Evolutionary conservation across 2,329 filamentous ascomycete species (phyloP), one percentile per base, ranked within the genome.

Genomic region (Colletotrichum trifolii): DNA sequence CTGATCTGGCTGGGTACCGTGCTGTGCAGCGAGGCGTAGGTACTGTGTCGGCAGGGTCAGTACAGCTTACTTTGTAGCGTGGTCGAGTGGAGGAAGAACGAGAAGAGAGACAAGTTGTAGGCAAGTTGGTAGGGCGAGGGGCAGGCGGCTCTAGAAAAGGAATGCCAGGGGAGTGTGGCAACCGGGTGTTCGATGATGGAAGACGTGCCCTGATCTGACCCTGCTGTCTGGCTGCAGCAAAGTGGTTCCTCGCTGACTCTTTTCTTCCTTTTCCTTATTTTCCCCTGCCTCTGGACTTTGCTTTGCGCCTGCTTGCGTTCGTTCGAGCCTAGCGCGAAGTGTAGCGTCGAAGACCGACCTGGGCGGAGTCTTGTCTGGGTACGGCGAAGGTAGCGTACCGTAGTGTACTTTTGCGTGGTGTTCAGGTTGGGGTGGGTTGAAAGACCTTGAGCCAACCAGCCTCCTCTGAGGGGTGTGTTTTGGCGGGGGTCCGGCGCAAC

Each of bases 171-270:
- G 66, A 59, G 54, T 66, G 66, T 68, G 66, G 66, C 66, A 42
- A 68, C 64, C 25, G 63, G 64, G 58, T 68, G 66, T 58, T 54
- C 66, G 66, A 68, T 68, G 66, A 68, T 68, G 63, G 60, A 67
- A 68, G 66, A 64, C 63, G 50, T 65, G 62, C 62, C 62, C 52
- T 65, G 62, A 56, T 56, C 62, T 65, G 57, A 62, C 58, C 58
- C 57, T 62, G 62, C 17, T 17, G 17, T 17, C 62, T 61, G 52
- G 62, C 57, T 65, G 62, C 62, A 65, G 50, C 47, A 65, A 47
- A 65, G 62, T 65, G 61, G 61, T 65, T 65, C 62, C 58, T 65
- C 62, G 62, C 62, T 52, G 62, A 52, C 62, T 65, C 52, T 65
- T 54, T 17, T 25, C 25, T 25, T 25, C 25, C 25, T 25, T 25